A percentile compares a stretch with the other conserved stretches of the same genome.
These are phyloP conservation scores for Alternaria arbusti DNA, from an alignment of 2,329 filamentous ascomycete genomes.

Conservation along the genomic window DNA sequence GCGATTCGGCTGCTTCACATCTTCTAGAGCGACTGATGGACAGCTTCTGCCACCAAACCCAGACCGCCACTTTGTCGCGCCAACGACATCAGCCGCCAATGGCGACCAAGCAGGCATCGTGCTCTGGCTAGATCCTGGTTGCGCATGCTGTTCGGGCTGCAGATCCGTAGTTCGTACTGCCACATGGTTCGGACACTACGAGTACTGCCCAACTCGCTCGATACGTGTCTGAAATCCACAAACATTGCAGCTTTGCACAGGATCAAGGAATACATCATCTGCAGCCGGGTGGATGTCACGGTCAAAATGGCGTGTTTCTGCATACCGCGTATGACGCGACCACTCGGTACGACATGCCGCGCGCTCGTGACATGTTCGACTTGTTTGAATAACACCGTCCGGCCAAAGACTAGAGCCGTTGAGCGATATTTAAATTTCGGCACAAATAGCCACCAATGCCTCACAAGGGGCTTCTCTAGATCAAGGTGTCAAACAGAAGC, in stretches of 20 bases:
- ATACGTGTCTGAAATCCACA: background rate
- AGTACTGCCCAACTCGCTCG: background rate
- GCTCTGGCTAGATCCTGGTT: background rate
- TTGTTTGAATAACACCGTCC: background rate
- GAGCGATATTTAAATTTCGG: background rate
- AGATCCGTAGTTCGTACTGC: background rate
- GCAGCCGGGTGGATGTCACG: background rate
- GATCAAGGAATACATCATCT: background rate
- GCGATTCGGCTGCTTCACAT: background rate
- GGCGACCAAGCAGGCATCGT: background rate
- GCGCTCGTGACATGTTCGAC: background rate
- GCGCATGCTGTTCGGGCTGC: conserved; percentile 1
- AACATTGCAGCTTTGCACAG: background rate
- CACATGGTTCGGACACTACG: background rate
- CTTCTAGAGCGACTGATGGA: background rate
- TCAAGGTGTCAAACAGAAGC: background rate
- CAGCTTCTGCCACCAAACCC: background rate
- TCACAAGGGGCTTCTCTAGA: background rate
- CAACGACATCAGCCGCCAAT: conserved; percentile 10
- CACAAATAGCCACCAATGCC: conserved; percentile 1
- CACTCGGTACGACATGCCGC: background rate
- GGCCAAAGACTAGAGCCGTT: background rate
- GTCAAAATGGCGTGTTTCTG: background rate
- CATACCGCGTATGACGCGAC: background rate
- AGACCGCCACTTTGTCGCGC: conserved; percentile 15